These are phyloP conservation scores for Ophiostoma sp. DNA, from an alignment of 2,329 filamentous ascomycete genomes.

Conservation along the genomic window DNA sequence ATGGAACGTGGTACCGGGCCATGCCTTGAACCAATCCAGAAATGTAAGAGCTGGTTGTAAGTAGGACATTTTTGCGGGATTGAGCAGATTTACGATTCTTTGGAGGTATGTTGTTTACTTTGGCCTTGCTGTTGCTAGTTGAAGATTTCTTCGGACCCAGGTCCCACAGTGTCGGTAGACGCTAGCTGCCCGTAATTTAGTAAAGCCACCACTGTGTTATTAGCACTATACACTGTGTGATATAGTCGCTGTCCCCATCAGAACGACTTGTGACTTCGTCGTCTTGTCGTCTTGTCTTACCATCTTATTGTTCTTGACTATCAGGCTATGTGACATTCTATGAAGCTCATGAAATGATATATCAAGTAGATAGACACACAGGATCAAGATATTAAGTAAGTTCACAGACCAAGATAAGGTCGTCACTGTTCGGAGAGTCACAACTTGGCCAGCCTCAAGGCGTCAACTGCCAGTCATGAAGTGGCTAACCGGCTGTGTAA, in stretches of 20 bases:
- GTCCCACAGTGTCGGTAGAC: conserved; percentile 13
- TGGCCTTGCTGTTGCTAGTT: not conserved
- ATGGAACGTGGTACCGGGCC: conserved; percentile 51
- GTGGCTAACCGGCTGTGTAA: not conserved
- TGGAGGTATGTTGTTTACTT: conserved; percentile 4
- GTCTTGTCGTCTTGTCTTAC: too few species aligned
- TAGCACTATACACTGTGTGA: not conserved
- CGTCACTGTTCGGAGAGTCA: conserved; percentile 8
- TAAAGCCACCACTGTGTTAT: not conserved
- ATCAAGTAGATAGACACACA: not conserved
- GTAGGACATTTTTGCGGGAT: conserved; percentile 34
- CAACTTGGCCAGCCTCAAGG: not conserved
- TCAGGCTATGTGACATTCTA: not conserved
- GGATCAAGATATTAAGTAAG: not conserved
- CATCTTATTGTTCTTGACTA: not conserved
- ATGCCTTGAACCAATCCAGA: conserved; percentile 49
- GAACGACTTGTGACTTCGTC: not conserved
- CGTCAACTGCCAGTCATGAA: not conserved
- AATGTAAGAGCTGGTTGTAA: conserved; percentile 43
- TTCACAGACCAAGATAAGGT: not conserved
- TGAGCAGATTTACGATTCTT: not conserved
- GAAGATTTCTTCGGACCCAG: conserved; percentile 11
- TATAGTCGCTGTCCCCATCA: not conserved
- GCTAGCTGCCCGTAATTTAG: conserved; percentile 2
- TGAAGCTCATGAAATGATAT: not conserved